Conservation (phyloP, 2,329 filamentous ascomycete genomes). For the Bertia moriformis region DNA sequence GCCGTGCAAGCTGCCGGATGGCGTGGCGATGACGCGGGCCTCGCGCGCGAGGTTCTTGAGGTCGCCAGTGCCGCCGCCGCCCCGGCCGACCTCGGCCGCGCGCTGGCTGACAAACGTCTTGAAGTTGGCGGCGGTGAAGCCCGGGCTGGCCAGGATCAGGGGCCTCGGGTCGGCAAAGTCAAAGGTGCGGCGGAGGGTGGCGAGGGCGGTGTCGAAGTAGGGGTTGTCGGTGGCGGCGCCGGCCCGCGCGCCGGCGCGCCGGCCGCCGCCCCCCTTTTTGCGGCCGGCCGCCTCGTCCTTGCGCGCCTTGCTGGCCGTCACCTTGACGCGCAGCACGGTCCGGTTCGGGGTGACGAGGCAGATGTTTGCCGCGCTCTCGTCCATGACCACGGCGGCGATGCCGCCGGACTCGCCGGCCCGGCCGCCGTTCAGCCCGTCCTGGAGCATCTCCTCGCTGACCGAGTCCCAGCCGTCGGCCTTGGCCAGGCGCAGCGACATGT, state of each 20-base stretch:
- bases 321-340: no score
- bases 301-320: no score
- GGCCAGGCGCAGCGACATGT: not conserved
- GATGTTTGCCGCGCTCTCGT: no score
- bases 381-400: no score
- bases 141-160: slow-evolving; percentile 73
- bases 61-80: slow-evolving; percentile 41
- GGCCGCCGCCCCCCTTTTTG: no score
- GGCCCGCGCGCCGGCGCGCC: no score
- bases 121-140: slow-evolving; percentile 73
- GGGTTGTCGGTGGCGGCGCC: no score
- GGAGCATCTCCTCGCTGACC: not conserved
- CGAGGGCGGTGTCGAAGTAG: slow-evolving; percentile 67
- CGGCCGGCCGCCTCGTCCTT: no score
- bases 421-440: not conserved
- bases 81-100: slow-evolving; percentile 46
- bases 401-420: no score
- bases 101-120: slow-evolving; percentile 54
- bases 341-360: no score
- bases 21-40: slow-evolving; percentile 65
- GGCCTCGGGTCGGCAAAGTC: slow-evolving; percentile 60
- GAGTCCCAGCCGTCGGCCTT: not conserved
- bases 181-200: slow-evolving; percentile 63
- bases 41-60: slow-evolving; percentile 54
- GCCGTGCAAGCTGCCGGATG: slow-evolving; percentile 73